Evolutionary conservation across 2,329 filamentous ascomycete genomes (phyloP).

Genomic region (Fusarium chaquense): DNA sequence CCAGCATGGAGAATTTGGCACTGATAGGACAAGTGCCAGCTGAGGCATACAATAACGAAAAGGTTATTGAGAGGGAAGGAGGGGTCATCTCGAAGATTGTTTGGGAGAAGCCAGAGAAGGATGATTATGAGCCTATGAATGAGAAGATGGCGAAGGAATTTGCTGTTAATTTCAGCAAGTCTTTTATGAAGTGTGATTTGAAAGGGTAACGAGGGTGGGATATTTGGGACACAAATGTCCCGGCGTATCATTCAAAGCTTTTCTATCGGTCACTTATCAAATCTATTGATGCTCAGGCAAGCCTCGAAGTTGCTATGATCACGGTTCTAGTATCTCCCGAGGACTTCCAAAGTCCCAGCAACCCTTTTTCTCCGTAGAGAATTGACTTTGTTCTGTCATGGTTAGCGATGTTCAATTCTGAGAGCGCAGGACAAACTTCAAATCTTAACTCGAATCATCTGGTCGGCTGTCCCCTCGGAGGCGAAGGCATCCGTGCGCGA

Average conservation of each 20-base stretch:
- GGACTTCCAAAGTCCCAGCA: background rate
- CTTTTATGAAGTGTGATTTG: slow-evolving; percentile 5
- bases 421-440: background rate
- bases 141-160: slow-evolving; percentile 9
- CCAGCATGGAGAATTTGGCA: background rate
- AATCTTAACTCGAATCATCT: slow-evolving; percentile 1
- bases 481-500: slow-evolving; percentile 12
- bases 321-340: background rate
- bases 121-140: slow-evolving; percentile 2
- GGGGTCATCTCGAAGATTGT: slow-evolving; percentile 24
- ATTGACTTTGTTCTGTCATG: background rate
- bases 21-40: slow-evolving; percentile 12
- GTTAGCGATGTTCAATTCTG: background rate
- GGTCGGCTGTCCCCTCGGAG: background rate
- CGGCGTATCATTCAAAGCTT: background rate
- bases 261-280: background rate
- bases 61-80: slow-evolving; percentile 7
- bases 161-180: slow-evolving; percentile 7
- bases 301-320: too few relatives aligned
- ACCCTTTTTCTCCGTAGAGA: background rate
- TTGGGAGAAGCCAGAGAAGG: slow-evolving; percentile 11
- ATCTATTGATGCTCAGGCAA: background rate
- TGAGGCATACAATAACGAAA: background rate
- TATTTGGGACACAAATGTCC: too few relatives aligned
- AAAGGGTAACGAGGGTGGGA: background rate